Percentiles rank a stretch among this genome's conserved stretches.
These are phyloP conservation scores for Mortierella sp. DNA, from an alignment of 371 early-diverging fungal species.

Conservation along the genomic window DNA sequence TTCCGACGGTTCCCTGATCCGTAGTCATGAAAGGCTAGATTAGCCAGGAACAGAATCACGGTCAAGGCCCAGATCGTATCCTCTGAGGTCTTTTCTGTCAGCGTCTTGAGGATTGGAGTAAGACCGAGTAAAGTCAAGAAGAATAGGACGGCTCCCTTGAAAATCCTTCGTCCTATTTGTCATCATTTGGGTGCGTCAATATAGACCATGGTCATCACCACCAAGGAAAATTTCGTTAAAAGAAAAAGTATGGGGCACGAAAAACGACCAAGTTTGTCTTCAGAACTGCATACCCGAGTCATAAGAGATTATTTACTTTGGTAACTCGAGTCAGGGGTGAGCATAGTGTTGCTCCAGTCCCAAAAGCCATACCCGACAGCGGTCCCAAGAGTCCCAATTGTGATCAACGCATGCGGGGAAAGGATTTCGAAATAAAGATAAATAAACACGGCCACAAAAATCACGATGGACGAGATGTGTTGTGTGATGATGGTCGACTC, in stretches of 20 bases:
- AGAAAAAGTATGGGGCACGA: background rate
- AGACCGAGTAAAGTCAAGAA: slow-evolving; percentile 83
- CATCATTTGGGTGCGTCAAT: too few relatives aligned
- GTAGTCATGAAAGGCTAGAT: slow-evolving; percentile 93
- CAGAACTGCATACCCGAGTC: too few relatives aligned
- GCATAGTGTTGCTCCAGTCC: slow-evolving; percentile 66
- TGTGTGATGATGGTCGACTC: slow-evolving; percentile 85
- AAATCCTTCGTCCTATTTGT: slow-evolving; percentile 62
- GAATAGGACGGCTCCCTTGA: slow-evolving; percentile 82
- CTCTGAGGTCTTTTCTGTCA: slow-evolving; percentile 89
- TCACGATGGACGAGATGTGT: slow-evolving; percentile 83
- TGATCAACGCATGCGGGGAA: slow-evolving; percentile 69
- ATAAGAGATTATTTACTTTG: too few relatives aligned
- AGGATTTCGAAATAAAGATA: slow-evolving; percentile 68
- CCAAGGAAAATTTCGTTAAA: too few relatives aligned
- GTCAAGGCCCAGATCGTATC: slow-evolving; percentile 97
- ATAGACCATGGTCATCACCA: too few relatives aligned
- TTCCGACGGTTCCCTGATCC: slow-evolving; percentile 51
- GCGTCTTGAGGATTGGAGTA: slow-evolving; percentile 91
- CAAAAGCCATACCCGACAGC: slow-evolving; percentile 75
- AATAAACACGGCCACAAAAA: slow-evolving; percentile 90
- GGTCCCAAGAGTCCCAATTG: slow-evolving; percentile 66
- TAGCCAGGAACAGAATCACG: slow-evolving; percentile 82
- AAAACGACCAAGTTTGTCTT: background rate
- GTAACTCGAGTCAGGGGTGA: slow-evolving; percentile 58